phyloP scores from a whole-genome alignment of 306 rosid genomes.

The Pterocarpus santalinus region DNA sequence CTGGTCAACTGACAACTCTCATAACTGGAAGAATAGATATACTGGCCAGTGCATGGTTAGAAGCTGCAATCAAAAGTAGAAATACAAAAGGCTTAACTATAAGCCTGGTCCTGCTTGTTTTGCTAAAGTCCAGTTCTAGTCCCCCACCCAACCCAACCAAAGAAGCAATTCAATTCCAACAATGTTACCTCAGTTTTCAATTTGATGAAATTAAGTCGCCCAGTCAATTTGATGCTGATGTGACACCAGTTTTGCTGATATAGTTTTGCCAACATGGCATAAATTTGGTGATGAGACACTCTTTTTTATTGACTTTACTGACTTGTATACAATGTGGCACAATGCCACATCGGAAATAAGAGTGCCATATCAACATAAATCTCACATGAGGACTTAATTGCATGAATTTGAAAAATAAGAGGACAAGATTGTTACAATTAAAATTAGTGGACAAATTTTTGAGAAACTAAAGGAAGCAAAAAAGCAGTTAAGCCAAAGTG shows the following conservation, averaged over 20 bases:
- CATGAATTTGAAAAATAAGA: constrained; percentile 24
- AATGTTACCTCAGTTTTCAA: constrained; percentile 2
- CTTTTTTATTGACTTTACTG: constrained; percentile 23
- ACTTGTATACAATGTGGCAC: background rate
- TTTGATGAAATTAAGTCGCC: background rate
- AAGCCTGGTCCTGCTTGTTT: constrained; percentile 9
- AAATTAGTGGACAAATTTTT: constrained; percentile 15
- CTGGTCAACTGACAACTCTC: constrained; percentile 17
- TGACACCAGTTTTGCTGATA: background rate
- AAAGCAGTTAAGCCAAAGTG: constrained; percentile 1
- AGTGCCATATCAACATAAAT: background rate
- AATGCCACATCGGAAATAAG: background rate
- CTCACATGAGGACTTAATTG: constrained; percentile 19
- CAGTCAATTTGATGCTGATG: constrained; percentile 23
- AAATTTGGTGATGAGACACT: constrained; percentile 27
- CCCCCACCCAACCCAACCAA: background rate
- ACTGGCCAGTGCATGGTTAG: constrained; percentile 28
- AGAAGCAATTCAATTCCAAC: background rate
- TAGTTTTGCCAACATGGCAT: constrained; percentile 28
- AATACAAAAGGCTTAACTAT: constrained; percentile 28
- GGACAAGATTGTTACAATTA: background rate
- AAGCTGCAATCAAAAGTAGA: constrained; percentile 25
- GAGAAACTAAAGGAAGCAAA: constrained; percentile 31
- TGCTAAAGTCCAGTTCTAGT: constrained; percentile 5
- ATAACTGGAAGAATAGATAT: constrained; percentile 2